Base-by-base conservation (phyloP, 208 protist genomes). In the Leishmania amazonensis region DNA sequence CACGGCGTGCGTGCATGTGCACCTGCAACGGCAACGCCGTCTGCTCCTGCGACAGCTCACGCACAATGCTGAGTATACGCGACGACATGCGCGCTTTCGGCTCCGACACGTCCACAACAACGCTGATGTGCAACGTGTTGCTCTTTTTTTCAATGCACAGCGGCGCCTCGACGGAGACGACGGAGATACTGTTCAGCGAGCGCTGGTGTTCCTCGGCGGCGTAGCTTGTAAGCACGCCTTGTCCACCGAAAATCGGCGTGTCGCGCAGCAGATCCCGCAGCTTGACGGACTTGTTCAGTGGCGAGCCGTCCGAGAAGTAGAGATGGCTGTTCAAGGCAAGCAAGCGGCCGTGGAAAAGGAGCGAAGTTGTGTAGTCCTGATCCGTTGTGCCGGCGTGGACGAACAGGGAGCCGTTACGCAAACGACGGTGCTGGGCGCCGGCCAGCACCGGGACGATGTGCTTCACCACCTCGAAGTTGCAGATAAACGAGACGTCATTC, bases 271-370 rank as follows among this genome's bases (percentile, higher is more conserved):
- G 54, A 4, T 85, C 71, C 54, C 17, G 19, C 47, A 90, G 67
- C 35, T 51, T 65, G 13, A 70, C 68, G 35, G 81, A 83, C 1
- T 80, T 75, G 57, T 75, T n/a, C 51, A 96, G 76, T 3, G 87
- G 87, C 11, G 87, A 90, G 15, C 95, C 95, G 71, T 93, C 87
- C 17, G 90, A 93, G 78, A 90, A 92, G 86, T 93, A 98, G 21
- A 94, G 71, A 76, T 91, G 67, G 54, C 85, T 90, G 80, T 93
- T 86, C 38, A 81, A 83, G n/a, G 89, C 71, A 31, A 88, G 64
- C 72, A 96, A 82, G 40, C 91, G 86, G 4, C 91, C 91, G 42
- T 81, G 83, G 68, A 96, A 91, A 31, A 81, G 85, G 60, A 81
- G n/a, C 1, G 84, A 81, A 28, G 73, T 78, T 28, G 7, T 84